phyloP scores from a whole-genome alignment of 208 protist genomes.

The Plasmodiophora brassicae region DNA sequence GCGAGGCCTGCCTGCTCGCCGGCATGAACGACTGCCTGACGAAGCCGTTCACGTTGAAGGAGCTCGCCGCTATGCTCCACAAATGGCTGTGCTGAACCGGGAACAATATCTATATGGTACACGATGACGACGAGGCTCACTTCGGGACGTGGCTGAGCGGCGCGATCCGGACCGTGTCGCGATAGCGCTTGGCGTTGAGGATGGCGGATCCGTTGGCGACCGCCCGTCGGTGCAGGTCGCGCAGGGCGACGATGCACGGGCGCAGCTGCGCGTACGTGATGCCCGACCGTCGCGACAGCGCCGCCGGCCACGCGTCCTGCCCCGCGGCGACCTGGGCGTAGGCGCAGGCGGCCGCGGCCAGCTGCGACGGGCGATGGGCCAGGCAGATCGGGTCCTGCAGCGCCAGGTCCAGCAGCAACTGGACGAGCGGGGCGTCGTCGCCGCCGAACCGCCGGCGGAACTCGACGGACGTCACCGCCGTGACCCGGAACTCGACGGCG shows the following conservation, averaged over 20 bases:
- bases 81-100: too few species aligned
- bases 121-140: too few species aligned
- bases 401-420: neutral
- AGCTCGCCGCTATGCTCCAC: too few species aligned
- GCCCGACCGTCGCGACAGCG: neutral
- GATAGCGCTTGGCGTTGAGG: too few species aligned
- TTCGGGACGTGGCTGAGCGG: too few species aligned
- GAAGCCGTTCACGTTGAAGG: too few species aligned
- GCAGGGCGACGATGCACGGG: neutral
- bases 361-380: neutral
- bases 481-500: neutral
- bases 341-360: constrained; percentile 4
- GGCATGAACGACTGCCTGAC: too few species aligned
- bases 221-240: constrained; percentile 8
- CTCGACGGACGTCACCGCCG: neutral
- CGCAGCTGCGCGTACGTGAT: neutral
- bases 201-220: too few species aligned
- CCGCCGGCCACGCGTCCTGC: neutral
- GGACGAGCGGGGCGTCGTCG: neutral
- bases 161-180: too few species aligned
- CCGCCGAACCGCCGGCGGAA: neutral
- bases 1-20: too few species aligned
- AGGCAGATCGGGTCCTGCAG: neutral
- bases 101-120: too few species aligned
- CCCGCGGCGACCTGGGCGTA: neutral